These are phyloP conservation scores for Bryum argenteum DNA, from an alignment of 225 moss, liverwort and hornwort species.

Conservation along the genomic window DNA sequence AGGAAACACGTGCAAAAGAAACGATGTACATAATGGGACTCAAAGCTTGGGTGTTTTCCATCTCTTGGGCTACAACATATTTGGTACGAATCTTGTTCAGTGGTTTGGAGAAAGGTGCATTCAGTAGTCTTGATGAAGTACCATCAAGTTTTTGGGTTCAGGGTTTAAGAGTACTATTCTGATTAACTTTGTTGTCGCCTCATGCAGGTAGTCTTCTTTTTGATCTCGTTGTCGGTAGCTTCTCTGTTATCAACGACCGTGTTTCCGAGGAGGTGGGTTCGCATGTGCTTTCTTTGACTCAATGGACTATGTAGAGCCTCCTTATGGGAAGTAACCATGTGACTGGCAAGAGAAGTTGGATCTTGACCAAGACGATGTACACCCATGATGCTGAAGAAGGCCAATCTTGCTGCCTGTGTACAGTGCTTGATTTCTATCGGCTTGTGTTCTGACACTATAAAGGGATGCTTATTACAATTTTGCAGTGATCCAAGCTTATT, in stretches of 20 bases:
- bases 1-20: conserved; percentile 95
- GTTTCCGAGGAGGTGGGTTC: conserved; percentile 77
- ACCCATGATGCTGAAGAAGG: background rate
- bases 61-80: conserved; percentile 84
- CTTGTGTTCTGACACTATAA: conserved; percentile 13
- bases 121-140: background rate
- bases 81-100: conserved; percentile 45
- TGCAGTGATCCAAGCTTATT: conserved; percentile 84
- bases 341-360: background rate
- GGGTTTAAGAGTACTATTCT: too few species aligned
- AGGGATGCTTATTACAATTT: conserved; percentile 16
- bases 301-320: conserved; percentile 1
- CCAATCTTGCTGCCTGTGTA: background rate
- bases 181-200: background rate
- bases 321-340: background rate
- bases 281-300: conserved; percentile 9
- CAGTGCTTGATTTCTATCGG: background rate
- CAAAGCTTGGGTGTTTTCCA: conserved; percentile 84
- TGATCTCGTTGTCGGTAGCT: conserved; percentile 76
- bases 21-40: conserved; percentile 98
- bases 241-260: conserved; percentile 69
- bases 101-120: background rate
- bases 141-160: background rate
- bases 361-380: background rate
- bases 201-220: conserved; percentile 75